phyloP scores from a whole-genome alignment of 1,284 basidiomycete genomes.

The Ceratobasidium sp. region DNA sequence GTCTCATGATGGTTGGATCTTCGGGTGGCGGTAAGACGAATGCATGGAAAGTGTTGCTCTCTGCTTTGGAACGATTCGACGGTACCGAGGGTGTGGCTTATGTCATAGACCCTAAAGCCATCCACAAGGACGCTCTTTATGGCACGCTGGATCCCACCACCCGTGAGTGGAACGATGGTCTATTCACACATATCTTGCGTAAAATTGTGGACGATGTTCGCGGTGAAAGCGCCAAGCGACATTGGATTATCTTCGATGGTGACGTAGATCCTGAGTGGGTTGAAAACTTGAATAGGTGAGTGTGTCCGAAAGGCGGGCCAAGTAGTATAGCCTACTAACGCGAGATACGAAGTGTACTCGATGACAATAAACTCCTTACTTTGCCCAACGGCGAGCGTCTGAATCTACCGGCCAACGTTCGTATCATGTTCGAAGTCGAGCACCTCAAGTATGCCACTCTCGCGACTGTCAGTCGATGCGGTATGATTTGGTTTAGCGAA shows the following conservation, averaged over 20 bases:
- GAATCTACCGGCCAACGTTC: constrained; percentile 93
- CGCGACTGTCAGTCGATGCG: constrained; percentile 98
- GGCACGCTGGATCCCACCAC: constrained; percentile 97
- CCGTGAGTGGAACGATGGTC: constrained; percentile 98
- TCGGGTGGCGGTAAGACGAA: constrained; percentile 97
- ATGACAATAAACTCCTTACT: constrained; percentile 98
- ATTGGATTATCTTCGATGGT: constrained; percentile 99
- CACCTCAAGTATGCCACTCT: constrained; percentile 96
- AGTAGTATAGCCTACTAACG: not conserved
- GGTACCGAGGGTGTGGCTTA: constrained; percentile 92
- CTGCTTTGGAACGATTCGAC: constrained; percentile 89
- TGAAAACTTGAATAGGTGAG: constrained; percentile 96
- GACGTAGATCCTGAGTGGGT: constrained; percentile 99
- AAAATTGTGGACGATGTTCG: constrained; percentile 99
- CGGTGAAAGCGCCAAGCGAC: constrained; percentile 93
- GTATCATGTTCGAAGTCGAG: constrained; percentile 99
- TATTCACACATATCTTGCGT: constrained; percentile 96
- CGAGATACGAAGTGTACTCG: constrained; percentile 76
- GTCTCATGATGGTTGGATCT: constrained; percentile 99
- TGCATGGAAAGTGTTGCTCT: constrained; percentile 93
- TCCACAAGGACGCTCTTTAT: constrained; percentile 97
- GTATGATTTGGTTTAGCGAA: constrained; percentile 99
- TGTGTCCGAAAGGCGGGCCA: constrained; percentile 32
- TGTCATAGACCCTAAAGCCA: constrained; percentile 98
- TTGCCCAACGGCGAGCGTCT: constrained; percentile 98